phyloP scores from a whole-genome alignment of 352 stramenopile genomes.

The Lagenidium sp. region DNA sequence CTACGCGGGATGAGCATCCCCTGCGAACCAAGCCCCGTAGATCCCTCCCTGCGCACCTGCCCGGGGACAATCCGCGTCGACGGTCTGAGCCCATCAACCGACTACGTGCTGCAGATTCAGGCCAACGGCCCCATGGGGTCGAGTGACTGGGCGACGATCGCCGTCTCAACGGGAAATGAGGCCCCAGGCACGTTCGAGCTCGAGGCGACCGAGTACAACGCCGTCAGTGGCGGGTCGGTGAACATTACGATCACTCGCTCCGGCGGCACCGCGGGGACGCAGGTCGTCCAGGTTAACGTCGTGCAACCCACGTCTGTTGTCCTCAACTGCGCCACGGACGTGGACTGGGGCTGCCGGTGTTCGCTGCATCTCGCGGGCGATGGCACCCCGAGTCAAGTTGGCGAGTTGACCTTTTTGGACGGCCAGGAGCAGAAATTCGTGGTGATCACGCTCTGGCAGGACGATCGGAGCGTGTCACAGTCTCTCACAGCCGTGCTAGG shows the following conservation, averaged over 20 bases:
- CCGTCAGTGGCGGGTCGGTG: slow-evolving; percentile 10
- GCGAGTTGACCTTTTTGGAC: slow-evolving; percentile 27
- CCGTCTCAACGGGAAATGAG: slow-evolving; percentile 11
- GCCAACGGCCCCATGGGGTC: slow-evolving; percentile 21
- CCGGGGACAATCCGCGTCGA: slow-evolving; percentile 3
- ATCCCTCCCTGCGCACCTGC: slow-evolving; percentile 4
- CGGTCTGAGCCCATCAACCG: slow-evolving; percentile 13
- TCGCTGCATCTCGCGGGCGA: slow-evolving; percentile 17
- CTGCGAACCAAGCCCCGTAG: slow-evolving; percentile 4
- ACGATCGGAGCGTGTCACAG: slow-evolving; percentile 18
- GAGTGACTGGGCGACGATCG: slow-evolving; percentile 8
- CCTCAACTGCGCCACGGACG: slow-evolving; percentile 18
- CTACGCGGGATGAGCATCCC: slow-evolving; percentile 2
- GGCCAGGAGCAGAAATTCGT: slow-evolving; percentile 27
- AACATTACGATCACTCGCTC: slow-evolving; percentile 21
- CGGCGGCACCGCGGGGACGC: slow-evolving; percentile 20
- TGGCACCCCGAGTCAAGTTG: slow-evolving; percentile 6
- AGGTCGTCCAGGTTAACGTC: slow-evolving; percentile 22
- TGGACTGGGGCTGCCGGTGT: slow-evolving; percentile 22
- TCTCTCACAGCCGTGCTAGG: slow-evolving; percentile 10
- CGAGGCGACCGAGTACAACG: slow-evolving; percentile 5
- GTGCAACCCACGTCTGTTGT: slow-evolving; percentile 18
- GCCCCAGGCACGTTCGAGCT: slow-evolving; percentile 15
- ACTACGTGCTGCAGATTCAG: slow-evolving; percentile 17
- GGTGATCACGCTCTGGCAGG: slow-evolving; percentile 23